These are phyloP conservation scores for Cladobotryum protrusum DNA, from an alignment of 2,329 filamentous ascomycete genomes.

Conservation along the genomic window DNA sequence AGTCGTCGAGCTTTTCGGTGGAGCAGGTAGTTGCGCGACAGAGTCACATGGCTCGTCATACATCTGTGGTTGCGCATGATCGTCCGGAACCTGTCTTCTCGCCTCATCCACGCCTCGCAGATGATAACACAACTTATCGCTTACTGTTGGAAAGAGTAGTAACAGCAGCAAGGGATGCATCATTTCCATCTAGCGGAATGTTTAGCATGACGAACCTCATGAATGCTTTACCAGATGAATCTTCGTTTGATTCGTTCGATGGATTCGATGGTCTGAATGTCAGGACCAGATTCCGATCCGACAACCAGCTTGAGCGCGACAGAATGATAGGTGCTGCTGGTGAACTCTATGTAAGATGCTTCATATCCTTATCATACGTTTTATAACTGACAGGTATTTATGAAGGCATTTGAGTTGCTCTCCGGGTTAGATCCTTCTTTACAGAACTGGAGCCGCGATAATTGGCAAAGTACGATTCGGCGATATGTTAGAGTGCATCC, in stretches of 20 bases:
- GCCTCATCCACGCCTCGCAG: too few relatives aligned
- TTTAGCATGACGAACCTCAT: background rate
- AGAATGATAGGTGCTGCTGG: constrained; percentile 13
- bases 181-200: background rate
- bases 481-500: constrained; percentile 30
- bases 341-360: constrained; percentile 10
- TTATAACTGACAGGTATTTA: background rate
- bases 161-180: background rate
- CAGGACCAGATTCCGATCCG: constrained; percentile 11
- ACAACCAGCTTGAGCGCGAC: constrained; percentile 17
- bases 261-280: constrained; percentile 15
- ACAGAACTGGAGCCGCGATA: constrained; percentile 28
- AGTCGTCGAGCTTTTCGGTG: too few relatives aligned
- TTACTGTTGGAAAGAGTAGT: too few relatives aligned
- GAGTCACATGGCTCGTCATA: too few relatives aligned
- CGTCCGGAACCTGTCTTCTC: too few relatives aligned
- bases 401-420: constrained; percentile 36
- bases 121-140: too few relatives aligned
- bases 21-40: too few relatives aligned
- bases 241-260: background rate
- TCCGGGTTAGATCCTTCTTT: constrained; percentile 17
- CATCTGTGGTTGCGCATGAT: too few relatives aligned
- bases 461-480: constrained; percentile 44
- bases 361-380: background rate
- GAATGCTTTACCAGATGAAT: background rate